These are phyloP conservation scores for Triticum turgidum DNA, from an alignment of 176 grass and related monocot species.

Conservation along the genomic window DNA sequence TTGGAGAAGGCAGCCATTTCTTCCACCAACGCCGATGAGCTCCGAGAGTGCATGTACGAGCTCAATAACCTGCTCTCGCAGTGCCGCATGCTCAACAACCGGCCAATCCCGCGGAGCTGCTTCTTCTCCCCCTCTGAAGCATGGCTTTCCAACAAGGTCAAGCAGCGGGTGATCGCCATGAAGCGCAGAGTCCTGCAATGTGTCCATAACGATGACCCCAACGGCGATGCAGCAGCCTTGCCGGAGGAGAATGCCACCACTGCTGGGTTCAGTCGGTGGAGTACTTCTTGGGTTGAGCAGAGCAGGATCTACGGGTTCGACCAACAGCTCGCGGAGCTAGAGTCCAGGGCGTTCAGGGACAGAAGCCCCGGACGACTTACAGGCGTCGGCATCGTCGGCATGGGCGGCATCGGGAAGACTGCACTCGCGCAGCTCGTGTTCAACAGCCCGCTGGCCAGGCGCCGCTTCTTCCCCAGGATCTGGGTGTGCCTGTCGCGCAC, in stretches of 20 bases:
- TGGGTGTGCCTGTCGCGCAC: slow-evolving; percentile 53
- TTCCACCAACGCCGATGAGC: slow-evolving; percentile 37
- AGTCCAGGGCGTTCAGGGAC: slow-evolving; percentile 28
- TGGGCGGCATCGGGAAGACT: slow-evolving; percentile 50
- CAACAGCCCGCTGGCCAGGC: slow-evolving; percentile 27
- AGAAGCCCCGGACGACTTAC: slow-evolving; percentile 5
- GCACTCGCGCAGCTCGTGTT: slow-evolving; percentile 45
- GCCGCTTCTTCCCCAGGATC: slow-evolving; percentile 44
- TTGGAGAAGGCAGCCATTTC: slow-evolving; percentile 31
- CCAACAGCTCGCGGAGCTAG: slow-evolving; percentile 30
- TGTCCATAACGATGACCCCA: neutral
- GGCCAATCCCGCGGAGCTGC: neutral
- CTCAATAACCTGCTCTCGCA: slow-evolving; percentile 49
- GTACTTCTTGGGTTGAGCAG: slow-evolving; percentile 15
- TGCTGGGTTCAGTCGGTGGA: slow-evolving; percentile 29
- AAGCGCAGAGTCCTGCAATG: slow-evolving; percentile 22
- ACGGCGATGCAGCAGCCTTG: neutral
- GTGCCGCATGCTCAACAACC: slow-evolving; percentile 28
- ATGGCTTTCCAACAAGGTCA: slow-evolving; percentile 23
- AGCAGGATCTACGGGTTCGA: slow-evolving; percentile 38
- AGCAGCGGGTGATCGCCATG: slow-evolving; percentile 25
- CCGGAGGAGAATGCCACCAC: neutral
- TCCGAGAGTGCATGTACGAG: slow-evolving; percentile 47
- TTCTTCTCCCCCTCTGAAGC: slow-evolving; percentile 10
- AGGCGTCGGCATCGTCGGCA: slow-evolving; percentile 46